Base-by-base conservation (phyloP, 345 rosid species). In the Rubroshorea leprosula region DNA sequence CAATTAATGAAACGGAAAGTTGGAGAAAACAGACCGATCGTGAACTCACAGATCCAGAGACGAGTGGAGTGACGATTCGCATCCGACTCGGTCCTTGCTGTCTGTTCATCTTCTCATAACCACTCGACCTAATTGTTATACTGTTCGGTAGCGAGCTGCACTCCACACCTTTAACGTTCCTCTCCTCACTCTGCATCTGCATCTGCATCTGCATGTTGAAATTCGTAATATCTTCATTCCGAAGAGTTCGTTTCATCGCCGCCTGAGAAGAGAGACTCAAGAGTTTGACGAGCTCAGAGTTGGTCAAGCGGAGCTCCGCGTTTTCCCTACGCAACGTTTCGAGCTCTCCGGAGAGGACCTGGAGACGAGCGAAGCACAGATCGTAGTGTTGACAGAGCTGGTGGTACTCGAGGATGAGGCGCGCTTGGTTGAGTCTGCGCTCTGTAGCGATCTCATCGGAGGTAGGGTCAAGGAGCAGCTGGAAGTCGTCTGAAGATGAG, bases 51-150 rank as follows among this genome's bases (percentile, higher is more conserved):
- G 77, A 61, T 53, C 61, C 69, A 63, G 70, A 44, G 17, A 55
- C 47, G 29, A 72, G 67, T 63, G 68, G 74, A 65, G 74, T 62
- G 12, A 76, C 14, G 14, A 56, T 8, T 60, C 72, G 72, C 5
- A 57, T 63, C 4, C 57, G 70, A 71, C 64, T 65, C 16, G 72
- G 56, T 68, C 55, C 60, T 62, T 54, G 75, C 23, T 63, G 70
- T 58, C 60, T 76, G 41, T 35, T 35, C 25, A 68, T n/a, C 71
- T 64, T 79, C 59, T 71, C 65, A 74, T 80, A 81, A 15, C 76
- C 82, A 2, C 57, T 73, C 41, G 96, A 82, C 56, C 90, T 70
- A 44, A 88, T 90, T 25, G 96, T 83, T 48, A 87, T 83, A 57
- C 87, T 83, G 66, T 80, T 87, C 21, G 94, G 96, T 51, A 90